Base-by-base conservation (phyloP, 352 stramenopile species). In the Elongisporangium anandrum region DNA sequence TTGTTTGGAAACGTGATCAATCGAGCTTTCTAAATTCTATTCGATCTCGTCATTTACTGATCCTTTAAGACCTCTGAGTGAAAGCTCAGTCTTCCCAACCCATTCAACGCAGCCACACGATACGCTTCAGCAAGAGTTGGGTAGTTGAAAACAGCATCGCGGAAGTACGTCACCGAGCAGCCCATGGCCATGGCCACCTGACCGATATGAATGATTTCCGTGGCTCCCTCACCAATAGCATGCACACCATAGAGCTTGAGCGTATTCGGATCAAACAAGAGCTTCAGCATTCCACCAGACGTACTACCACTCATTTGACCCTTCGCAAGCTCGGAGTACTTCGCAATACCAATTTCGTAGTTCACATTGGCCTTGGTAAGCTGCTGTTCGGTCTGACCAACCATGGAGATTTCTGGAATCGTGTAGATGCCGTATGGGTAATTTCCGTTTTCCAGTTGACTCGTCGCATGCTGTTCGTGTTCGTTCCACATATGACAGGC, bases 341-440 rank as follows among this genome's bases (percentile, higher is more conserved):
- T 90, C 24, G 87, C 88, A 52, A 96, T 73, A 15, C 87, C 88
- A 57, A 97, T 79, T 69, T 96, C 87, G 61, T 92, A 97, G 65
- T 89, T 90, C 24, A 94, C 64, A 24, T 84, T 80, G 24, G 87
- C 75, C 39, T 76, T 76, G 12, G 87, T 95, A 19, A 96, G 75
- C 59, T 96, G 74, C 64, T 92, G 81, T 69, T 97, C 88, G 50
- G 86, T 95, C 73, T 94, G 89, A 48, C 88, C 88, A 20, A 97
- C 84, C 88, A 97, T 97, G 47, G 81, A 94, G 58, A 97, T 96
- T 61, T 96, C 88, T 1, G 88, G 88, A 49, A 97, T 94, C 38
- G 88, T 97, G 72, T 97, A 97, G 65, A 97, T 97, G 54, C 88
- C 88, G 64, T 95, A 97, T 48, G 88, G 88, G 56, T 95, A 97